Conservation (phyloP, 2,329 filamentous ascomycete species). For the Ascochyta clinopodiicola region DNA sequence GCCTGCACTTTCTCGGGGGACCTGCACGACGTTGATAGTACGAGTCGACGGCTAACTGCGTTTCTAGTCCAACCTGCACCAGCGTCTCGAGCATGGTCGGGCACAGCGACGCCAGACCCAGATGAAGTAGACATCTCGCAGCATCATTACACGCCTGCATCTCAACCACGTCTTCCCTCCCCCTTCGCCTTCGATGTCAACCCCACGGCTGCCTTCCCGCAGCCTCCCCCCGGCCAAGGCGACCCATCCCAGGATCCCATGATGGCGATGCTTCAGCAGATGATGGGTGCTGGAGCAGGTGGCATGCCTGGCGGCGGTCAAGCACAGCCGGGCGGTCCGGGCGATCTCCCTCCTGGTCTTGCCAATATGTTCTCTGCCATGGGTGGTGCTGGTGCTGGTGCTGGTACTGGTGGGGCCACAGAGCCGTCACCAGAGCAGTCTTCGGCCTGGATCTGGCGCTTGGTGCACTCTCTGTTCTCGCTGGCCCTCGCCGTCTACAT, state of each 20-base stretch:
- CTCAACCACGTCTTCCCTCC: conserved; percentile 50
- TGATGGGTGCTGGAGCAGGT: conserved; percentile 61
- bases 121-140: conserved; percentile 82
- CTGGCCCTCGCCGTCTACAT: conserved; percentile 75
- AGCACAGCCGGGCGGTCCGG: conserved; percentile 34
- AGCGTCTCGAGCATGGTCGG: conserved; percentile 27
- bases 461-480: conserved; percentile 76
- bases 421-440: conserved; percentile 50
- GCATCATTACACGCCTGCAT: conserved; percentile 69
- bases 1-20: background rate
- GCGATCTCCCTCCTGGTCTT: conserved; percentile 50
- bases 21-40: background rate
- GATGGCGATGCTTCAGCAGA: conserved; percentile 77
- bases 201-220: conserved; percentile 25
- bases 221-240: conserved; percentile 20
- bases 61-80: conserved; percentile 32
- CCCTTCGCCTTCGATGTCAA: conserved; percentile 43
- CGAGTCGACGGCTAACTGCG: conserved; percentile 29
- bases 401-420: conserved; percentile 35
- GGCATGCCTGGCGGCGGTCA: conserved; percentile 43
- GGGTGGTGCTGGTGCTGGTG: conserved; percentile 35
- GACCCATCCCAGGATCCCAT: conserved; percentile 65
- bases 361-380: conserved; percentile 55
- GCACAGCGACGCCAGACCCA: conserved; percentile 60
- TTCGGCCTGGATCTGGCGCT: conserved; percentile 68